These are phyloP conservation scores for Smallanthus sonchifolius DNA, from an alignment of 129 eudicot genomes.

Conservation along the genomic window DNA sequence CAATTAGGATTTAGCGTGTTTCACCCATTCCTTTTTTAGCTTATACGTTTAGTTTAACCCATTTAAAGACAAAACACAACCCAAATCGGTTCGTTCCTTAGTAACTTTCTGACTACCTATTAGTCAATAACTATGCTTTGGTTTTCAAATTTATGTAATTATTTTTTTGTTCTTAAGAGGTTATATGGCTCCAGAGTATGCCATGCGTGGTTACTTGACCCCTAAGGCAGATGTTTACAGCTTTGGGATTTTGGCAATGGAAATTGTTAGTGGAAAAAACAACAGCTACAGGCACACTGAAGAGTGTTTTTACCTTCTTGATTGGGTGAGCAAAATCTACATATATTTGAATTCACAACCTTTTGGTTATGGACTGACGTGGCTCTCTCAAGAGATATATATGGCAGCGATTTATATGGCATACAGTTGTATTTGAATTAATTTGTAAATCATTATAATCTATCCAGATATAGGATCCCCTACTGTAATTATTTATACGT, in stretches of 20 bases:
- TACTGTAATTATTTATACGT: too few relatives aligned
- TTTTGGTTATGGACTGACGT: too few relatives aligned
- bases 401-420: too few relatives aligned
- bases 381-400: too few relatives aligned
- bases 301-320: constrained; percentile 75
- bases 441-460: too few relatives aligned
- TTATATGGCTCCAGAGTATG: constrained; percentile 90
- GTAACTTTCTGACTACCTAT: neutral
- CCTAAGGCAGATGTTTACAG: constrained; percentile 76
- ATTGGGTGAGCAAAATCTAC: constrained; percentile 54
- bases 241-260: constrained; percentile 71
- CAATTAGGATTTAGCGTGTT: neutral
- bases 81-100: neutral
- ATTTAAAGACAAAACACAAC: neutral
- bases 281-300: constrained; percentile 62
- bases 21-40: too few relatives aligned
- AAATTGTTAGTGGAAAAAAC: constrained; percentile 78
- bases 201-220: constrained; percentile 74
- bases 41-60: neutral
- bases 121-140: neutral
- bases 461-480: too few relatives aligned
- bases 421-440: too few relatives aligned
- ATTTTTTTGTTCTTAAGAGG: constrained; percentile 39
- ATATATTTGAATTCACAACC: too few relatives aligned
- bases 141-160: neutral